Evolutionary conservation across 2,329 filamentous ascomycete genomes (phyloP).

Genomic region (Catunica adiposa): DNA sequence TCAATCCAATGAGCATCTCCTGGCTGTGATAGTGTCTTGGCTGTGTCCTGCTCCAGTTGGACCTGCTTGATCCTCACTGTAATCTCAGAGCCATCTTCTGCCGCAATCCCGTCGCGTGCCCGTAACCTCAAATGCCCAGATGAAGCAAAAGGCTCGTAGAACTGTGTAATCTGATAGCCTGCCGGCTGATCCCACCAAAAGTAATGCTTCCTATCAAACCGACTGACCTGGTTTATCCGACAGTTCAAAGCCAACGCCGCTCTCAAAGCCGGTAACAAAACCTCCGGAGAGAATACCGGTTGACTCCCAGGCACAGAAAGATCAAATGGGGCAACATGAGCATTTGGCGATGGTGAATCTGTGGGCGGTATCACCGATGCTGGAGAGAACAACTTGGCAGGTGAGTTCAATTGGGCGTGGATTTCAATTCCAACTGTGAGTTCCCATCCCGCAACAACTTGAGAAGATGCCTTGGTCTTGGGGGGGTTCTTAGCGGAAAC

Average conservation of each 20-base stretch:
- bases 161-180: slow-evolving; percentile 96
- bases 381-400: slow-evolving; percentile 73
- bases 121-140: slow-evolving; percentile 57
- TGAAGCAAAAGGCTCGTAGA: slow-evolving; percentile 57
- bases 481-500: slow-evolving; percentile 30
- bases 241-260: slow-evolving; percentile 77
- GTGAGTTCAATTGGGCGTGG: slow-evolving; percentile 85
- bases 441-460: slow-evolving; percentile 60
- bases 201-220: slow-evolving; percentile 94
- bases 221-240: slow-evolving; percentile 56
- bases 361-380: slow-evolving; percentile 37
- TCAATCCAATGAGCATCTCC: slow-evolving; percentile 65
- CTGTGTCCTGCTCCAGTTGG: slow-evolving; percentile 95
- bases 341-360: slow-evolving; percentile 41
- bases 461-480: slow-evolving; percentile 28
- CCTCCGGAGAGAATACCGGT: slow-evolving; percentile 67
- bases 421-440: slow-evolving; percentile 94
- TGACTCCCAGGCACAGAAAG: slow-evolving; percentile 77
- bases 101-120: slow-evolving; percentile 61
- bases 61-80: slow-evolving; percentile 77
- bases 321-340: slow-evolving; percentile 80
- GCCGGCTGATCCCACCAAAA: slow-evolving; percentile 97
- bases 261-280: slow-evolving; percentile 74
- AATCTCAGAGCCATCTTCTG: slow-evolving; percentile 53
- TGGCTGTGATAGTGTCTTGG: slow-evolving; percentile 72